Evolutionary conservation across 108 stramenopile species (phyloP), one percentile per base, ranked within the genome.

Genomic region (Pelagomonas calceolata): DNA sequence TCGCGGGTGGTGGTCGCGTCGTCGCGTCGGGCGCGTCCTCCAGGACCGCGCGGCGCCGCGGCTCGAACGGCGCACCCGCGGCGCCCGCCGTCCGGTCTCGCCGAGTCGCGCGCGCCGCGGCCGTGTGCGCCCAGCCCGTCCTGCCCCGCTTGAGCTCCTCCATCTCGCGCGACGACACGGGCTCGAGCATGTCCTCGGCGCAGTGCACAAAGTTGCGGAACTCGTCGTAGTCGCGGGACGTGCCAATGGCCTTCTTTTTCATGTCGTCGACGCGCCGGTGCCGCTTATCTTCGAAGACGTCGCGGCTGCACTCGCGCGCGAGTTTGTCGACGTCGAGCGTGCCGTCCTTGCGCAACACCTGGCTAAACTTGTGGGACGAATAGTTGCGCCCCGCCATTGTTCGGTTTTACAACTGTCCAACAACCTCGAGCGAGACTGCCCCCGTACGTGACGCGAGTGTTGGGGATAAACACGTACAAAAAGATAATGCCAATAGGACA

Each of bases 161-260:
- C 1, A 60, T 26, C 51, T 60, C 51, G 7, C 21, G 1, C 21
- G 51, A 60, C 21, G 72, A 73, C 34, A 73, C 66, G 39, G 72
- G 66, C 35, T 39, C 14, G 37, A 66, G 72, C 7, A 21, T 64
- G 66, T 73, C 72, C 32, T 45, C 30, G 29, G 74, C 74, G 43
- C 74, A 75, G 36, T 68, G 69, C 15, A 75, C 74, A 31, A 75
- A 60, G 70, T 75, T 71, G 0, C 44, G 30, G 63, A 79, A 79
- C 71, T 74, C 78, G 37, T 73, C 72, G 71, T 79, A 79, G 30
- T 63, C 16, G 15, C 34, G 9, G 31, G 74, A 69, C 12, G 73
- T 70, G 63, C 67, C 44, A 36, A 79, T 69, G 18, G 74, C 69
- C 36, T 72, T 70, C 67, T 79, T 79, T 65, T 79, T 79, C 78